These are phyloP conservation scores for Vigna mungo DNA, from an alignment of 306 rosid genomes.

Conservation along the genomic window DNA sequence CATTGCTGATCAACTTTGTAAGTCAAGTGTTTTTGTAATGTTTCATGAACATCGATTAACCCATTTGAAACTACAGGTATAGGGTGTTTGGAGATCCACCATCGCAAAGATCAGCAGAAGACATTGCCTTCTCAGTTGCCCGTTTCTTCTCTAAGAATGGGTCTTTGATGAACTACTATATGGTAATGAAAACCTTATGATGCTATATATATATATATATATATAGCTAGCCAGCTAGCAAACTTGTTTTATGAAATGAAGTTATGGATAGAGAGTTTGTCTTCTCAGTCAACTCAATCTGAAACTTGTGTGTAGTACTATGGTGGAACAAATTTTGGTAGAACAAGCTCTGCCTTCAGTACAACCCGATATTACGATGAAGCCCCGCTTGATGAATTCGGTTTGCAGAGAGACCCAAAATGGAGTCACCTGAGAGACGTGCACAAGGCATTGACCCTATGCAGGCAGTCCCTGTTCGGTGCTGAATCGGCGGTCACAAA, in stretches of 20 bases:
- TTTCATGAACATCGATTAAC: too few species aligned
- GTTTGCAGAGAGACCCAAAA: constrained; percentile 87
- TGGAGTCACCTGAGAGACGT: constrained; percentile 84
- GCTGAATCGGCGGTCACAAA: constrained; percentile 40
- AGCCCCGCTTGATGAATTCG: constrained; percentile 95
- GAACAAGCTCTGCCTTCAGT: constrained; percentile 78
- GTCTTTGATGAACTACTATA: constrained; percentile 80
- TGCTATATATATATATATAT: background rate
- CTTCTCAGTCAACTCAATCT: constrained; percentile 2
- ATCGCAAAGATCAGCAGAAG: constrained; percentile 92
- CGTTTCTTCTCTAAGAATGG: constrained; percentile 91
- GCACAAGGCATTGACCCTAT: constrained; percentile 74
- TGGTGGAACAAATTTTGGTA: constrained; percentile 96
- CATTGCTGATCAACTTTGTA: background rate
- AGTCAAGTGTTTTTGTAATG: too few species aligned
- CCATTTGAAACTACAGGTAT: constrained; percentile 60
- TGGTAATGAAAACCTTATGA: constrained; percentile 61
- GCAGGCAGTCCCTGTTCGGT: constrained; percentile 67
- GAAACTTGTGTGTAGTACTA: constrained; percentile 74
- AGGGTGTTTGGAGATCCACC: constrained; percentile 95
- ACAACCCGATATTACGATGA: constrained; percentile 93
- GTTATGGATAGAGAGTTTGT: constrained; percentile 1
- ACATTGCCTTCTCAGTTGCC: constrained; percentile 83
- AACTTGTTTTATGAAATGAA: too few species aligned
- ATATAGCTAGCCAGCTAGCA: too few species aligned